Evolutionary conservation across 2,329 filamentous ascomycete genomes (phyloP).

Genomic region (Didymella keratinophila): DNA sequence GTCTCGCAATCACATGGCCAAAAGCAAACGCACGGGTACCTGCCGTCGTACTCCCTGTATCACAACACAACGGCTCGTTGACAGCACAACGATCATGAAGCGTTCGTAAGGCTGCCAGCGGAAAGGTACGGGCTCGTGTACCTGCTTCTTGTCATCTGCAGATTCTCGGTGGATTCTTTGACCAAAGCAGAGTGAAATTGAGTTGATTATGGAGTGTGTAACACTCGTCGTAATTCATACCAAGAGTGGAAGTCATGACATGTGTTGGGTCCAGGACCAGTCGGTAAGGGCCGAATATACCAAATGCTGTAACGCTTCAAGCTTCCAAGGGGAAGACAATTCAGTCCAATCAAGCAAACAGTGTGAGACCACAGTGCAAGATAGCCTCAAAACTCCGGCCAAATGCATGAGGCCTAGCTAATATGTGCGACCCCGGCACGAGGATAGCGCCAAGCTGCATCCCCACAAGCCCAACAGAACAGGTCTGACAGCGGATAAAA

Average conservation of each 20-base stretch:
- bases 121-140: neutral
- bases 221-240: constrained; percentile 34
- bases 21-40: constrained; percentile 28
- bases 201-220: constrained; percentile 18
- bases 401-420: constrained; percentile 19
- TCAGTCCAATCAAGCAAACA: constrained; percentile 14
- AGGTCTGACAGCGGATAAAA: constrained; percentile 35
- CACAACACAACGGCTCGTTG: constrained; percentile 1
- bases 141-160: neutral
- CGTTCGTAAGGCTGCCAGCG: constrained; percentile 3
- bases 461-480: constrained; percentile 29
- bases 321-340: constrained; percentile 12
- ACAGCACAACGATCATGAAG: constrained; percentile 16
- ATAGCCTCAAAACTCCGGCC: constrained; percentile 28
- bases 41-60: constrained; percentile 14
- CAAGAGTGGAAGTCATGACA: constrained; percentile 25
- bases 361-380: constrained; percentile 21
- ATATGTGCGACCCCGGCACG: constrained; percentile 24
- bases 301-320: constrained; percentile 16
- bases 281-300: constrained; percentile 6
- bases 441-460: constrained; percentile 22
- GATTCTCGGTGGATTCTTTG: neutral
- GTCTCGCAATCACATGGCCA: constrained; percentile 26
- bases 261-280: constrained; percentile 19
- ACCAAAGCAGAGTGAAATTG: constrained; percentile 3